Base-by-base conservation (phyloP, 1,139 yeast genomes). In the Yamadazyma friedrichii region DNA sequence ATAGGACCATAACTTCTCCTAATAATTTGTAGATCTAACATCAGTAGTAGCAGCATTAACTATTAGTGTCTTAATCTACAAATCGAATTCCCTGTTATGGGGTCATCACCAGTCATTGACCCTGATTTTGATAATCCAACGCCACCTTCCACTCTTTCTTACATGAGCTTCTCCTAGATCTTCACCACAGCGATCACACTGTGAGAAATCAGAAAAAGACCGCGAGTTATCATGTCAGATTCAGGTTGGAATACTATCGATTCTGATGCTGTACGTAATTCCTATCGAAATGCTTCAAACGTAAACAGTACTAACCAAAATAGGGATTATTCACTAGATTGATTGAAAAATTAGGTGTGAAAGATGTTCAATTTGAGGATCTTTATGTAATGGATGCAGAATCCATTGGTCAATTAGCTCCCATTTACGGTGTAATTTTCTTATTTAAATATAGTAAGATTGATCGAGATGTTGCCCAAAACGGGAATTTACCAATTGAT, bases 261-360 rank as follows among this genome's bases (percentile, higher is more conserved):
- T 53, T 79, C 85, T 4, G 89, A 83, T 58, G 86, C 87, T 0
- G 79, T 74, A 60, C 41, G 75, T 65, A 38, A 9, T 9, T 6
- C 3, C 4, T 9, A 15, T 2, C 24, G 10, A 20, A 33, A n/a
- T 11, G 9, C n/a, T 6, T 10, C 28, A 9, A n/a, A 26, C 28
- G 12, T 26, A 26, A 47, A 48, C 52, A 11, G n/a, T 36, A 39
- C 41, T 34, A 47, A 50, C 50, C 17, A 16, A 4, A 13, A 13
- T 15, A 74, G 78, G 86, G 86, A n/a, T 82, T 83, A 8, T 84
- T 83, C 60, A 78, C 86, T 1, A 84, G 82, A 49, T 67, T 83
- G 20, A 78, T 80, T 20, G 83, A 79, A 46, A 70, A 73, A 42
- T 61, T 84, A 32, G 78, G 79, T n/a, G 80, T 81, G 16, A 54